phyloP scores from a whole-genome alignment of 2,329 filamentous ascomycete species.

The Nemania bipapillata region DNA sequence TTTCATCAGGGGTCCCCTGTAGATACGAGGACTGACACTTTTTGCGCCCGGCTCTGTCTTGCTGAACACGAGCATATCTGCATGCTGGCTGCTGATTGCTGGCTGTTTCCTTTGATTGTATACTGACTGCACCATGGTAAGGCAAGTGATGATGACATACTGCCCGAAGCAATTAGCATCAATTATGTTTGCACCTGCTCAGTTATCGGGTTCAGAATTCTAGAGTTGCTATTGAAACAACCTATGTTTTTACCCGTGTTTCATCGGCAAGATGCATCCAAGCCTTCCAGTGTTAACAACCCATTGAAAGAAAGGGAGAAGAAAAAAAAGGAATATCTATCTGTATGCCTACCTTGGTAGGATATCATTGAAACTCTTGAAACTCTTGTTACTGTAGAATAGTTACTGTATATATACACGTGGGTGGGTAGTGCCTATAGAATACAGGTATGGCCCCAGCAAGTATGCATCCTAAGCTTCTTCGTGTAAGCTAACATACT shows the following conservation, averaged over 20 bases:
- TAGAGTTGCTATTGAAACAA: conserved; percentile 32
- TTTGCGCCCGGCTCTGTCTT: no score
- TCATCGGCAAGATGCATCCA: conserved; percentile 30
- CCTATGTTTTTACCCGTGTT: conserved; percentile 33
- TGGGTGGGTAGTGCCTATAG: no score
- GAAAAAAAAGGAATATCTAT: not conserved
- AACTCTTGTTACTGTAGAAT: no score
- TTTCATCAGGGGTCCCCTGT: conserved; percentile 23
- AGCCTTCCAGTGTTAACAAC: conserved; percentile 12
- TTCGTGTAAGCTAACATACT: not conserved
- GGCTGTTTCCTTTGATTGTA: conserved; percentile 9
- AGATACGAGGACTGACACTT: conserved; percentile 23
- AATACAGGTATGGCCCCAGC: no score
- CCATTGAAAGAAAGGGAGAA: not conserved
- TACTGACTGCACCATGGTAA: conserved; percentile 5
- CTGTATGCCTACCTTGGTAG: not conserved
- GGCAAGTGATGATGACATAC: conserved; percentile 6
- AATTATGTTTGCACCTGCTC: conserved; percentile 25
- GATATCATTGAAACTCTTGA: no score
- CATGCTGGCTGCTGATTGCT: conserved; percentile 15
- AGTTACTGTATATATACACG: no score
- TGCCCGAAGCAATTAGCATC: not conserved
- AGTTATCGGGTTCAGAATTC: not conserved
- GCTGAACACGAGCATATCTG: conserved; percentile 35
- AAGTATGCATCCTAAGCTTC: not conserved